Evolutionary conservation across 2,329 filamentous ascomycete species (phyloP).

Genomic region (Xylaria sp.): DNA sequence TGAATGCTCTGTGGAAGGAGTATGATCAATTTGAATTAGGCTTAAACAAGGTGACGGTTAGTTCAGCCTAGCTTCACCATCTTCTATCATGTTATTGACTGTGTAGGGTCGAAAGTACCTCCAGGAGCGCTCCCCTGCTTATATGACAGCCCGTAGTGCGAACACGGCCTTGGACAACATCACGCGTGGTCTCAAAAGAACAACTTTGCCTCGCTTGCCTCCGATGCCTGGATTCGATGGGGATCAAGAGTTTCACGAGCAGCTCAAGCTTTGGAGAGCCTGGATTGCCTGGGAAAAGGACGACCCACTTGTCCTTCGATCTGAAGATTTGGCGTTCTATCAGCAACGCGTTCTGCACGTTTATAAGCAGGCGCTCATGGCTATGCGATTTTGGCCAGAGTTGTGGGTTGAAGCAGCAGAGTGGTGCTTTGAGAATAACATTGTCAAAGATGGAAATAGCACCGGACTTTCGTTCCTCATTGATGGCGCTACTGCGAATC

Average conservation of each 20-base stretch:
- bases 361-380: slow-evolving; percentile 94
- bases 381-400: slow-evolving; percentile 92
- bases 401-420: slow-evolving; percentile 96
- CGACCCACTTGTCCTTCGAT: slow-evolving; percentile 86
- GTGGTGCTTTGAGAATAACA: slow-evolving; percentile 85
- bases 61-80: slow-evolving; percentile 45
- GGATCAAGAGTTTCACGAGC: slow-evolving; percentile 82
- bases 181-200: slow-evolving; percentile 78
- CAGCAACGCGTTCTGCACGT: slow-evolving; percentile 85
- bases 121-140: slow-evolving; percentile 89
- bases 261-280: slow-evolving; percentile 88
- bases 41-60: slow-evolving; percentile 89
- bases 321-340: slow-evolving; percentile 80
- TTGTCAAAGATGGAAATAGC: slow-evolving; percentile 66
- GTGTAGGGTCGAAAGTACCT: slow-evolving; percentile 88
- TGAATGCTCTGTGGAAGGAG: slow-evolving; percentile 93
- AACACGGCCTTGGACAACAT: slow-evolving; percentile 92
- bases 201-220: slow-evolving; percentile 82
- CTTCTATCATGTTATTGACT: slow-evolving; percentile 39
- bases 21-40: slow-evolving; percentile 97
- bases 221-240: slow-evolving; percentile 89
- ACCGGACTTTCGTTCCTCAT: slow-evolving; percentile 80
- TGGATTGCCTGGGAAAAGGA: slow-evolving; percentile 98
- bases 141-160: slow-evolving; percentile 95
- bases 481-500: slow-evolving; percentile 87